Evolutionary conservation across 306 rosid genomes (phyloP), one percentile per base, ranked within the genome.

Genomic region (Dalbergia cochinchinensis): DNA sequence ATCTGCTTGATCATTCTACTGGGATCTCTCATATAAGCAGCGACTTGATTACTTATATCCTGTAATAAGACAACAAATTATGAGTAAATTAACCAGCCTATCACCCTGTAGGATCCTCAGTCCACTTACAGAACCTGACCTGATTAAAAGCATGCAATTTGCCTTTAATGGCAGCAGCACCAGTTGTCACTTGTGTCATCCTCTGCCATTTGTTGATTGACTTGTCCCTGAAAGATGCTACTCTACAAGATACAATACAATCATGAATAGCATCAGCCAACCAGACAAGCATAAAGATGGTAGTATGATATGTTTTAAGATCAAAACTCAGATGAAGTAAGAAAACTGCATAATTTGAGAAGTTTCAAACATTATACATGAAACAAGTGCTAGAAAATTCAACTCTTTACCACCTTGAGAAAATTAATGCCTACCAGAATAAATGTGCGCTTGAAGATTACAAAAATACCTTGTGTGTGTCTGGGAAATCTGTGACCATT

Each of bases 191-290:
- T 80, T 90, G 90, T n/a, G 97, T 90, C 90, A 85, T 91, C 85
- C 94, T 91, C 85, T 92, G 98, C 98, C 96, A 92, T 83, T 91
- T 92, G 83, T 95, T 89, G 75, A 91, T 84, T 55, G 97, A 90
- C 77, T 91, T 94, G 86, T 92, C 85, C 73, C 97, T 87, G 78
- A 92, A 94, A 65, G 94, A 22, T 79, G 88, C 83, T 20, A 90
- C 79, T 58, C 99, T 94, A 84, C 87, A 90, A 83, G 75, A 83
- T 70, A 78, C 71, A 90, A 69, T 51, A 78, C 71, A 90, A 72
- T 47, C 22, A 71, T 10, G 51, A 80, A 83, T 31, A 73, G 72
- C 53, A 72, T 82, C 70, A 73, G 78, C 45, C 33, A 45, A 31
- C 53, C 33, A 47, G 16, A 71, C 55, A 75, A 7, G 39, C 37